Percentiles rank a stretch among this genome's conserved stretches.
Evolutionary conservation across 2,329 filamentous ascomycete species (phyloP).

Genomic region (Verticillium longisporum): DNA sequence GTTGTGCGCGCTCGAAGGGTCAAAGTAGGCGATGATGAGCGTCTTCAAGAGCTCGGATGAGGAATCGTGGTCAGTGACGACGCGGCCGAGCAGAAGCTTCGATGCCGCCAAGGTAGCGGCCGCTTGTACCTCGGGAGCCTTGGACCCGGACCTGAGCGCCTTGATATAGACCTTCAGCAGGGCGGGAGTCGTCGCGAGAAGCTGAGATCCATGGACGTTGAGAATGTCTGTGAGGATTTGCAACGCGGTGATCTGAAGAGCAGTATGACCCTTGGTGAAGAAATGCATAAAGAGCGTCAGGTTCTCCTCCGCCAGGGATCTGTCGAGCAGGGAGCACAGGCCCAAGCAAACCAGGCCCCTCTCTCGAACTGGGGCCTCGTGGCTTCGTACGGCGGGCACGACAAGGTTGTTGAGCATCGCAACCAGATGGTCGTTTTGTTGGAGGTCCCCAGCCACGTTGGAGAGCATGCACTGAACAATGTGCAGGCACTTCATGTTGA

Average conservation of each 20-base stretch:
- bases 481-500: slow-evolving; percentile 97
- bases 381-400: slow-evolving; percentile 87
- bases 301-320: slow-evolving; percentile 87
- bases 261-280: slow-evolving; percentile 86
- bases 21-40: slow-evolving; percentile 82
- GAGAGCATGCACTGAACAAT: slow-evolving; percentile 97
- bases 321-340: slow-evolving; percentile 84
- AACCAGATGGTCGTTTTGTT: slow-evolving; percentile 85
- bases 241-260: slow-evolving; percentile 80
- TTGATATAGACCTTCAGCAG: slow-evolving; percentile 82
- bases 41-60: slow-evolving; percentile 74
- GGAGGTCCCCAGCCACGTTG: slow-evolving; percentile 81
- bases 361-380: slow-evolving; percentile 88
- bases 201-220: slow-evolving; percentile 76
- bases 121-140: slow-evolving; percentile 68
- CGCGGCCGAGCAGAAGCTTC: slow-evolving; percentile 76
- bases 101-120: slow-evolving; percentile 75
- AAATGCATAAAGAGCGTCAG: slow-evolving; percentile 91
- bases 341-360: slow-evolving; percentile 84
- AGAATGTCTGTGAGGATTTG: slow-evolving; percentile 92
- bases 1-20: slow-evolving; percentile 73
- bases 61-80: slow-evolving; percentile 63
- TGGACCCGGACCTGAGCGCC: slow-evolving; percentile 66
- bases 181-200: slow-evolving; percentile 60
- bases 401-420: slow-evolving; percentile 98